Base-by-base conservation (phyloP, 768 basidiomycete species). In the Serendipita sp. region DNA sequence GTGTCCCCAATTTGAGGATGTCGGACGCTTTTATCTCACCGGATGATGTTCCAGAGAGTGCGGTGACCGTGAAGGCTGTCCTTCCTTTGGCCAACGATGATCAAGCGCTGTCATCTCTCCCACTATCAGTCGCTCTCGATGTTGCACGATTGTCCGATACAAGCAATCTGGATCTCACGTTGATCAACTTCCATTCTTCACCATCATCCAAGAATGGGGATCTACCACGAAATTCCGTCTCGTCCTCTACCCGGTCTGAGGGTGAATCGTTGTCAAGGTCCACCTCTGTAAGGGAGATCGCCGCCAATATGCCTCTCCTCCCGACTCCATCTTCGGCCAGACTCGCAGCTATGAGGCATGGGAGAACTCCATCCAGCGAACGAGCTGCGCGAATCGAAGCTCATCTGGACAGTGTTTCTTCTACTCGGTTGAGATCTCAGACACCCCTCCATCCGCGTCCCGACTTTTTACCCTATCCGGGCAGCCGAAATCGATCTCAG, bases 381-480 rank as follows among this genome's bases (percentile, higher is more conserved):
- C 53, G 53, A n/a, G 53, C 53, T 22, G 53, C 53, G 20, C 53
- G 53, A 30, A 58, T 58, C 20, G 53, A 58, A 11, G 53, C 53
- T 4, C 53, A 58, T 58, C 33, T 58, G 24, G 30, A 58, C n/a
- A 58, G 53, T 34, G 53, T 58, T 58, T 58, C 53, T 13, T 28
- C 53, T 11, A 24, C 53, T 26, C 53, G 53, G 22, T 26, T 26
- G 14, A 28, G 53, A 33, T 26, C 53, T 30, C 9, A 4, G 11
- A 28, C 13, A 24, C 24, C 11, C 4, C 26, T 11, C 1, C 53
- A 58, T 1, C 26, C 24, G 9, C 53, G 53, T n/a, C 53, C 53
- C n/a, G 53, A 58, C 31, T 58, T 58, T 26, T 31, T 58, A n/a
- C 53, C 53, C 17, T 58, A 58, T 33, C 53, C 53, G 11, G 53